phyloP scores from a whole-genome alignment of 257 asterid genomes.

The Scutellaria baicalensis region DNA sequence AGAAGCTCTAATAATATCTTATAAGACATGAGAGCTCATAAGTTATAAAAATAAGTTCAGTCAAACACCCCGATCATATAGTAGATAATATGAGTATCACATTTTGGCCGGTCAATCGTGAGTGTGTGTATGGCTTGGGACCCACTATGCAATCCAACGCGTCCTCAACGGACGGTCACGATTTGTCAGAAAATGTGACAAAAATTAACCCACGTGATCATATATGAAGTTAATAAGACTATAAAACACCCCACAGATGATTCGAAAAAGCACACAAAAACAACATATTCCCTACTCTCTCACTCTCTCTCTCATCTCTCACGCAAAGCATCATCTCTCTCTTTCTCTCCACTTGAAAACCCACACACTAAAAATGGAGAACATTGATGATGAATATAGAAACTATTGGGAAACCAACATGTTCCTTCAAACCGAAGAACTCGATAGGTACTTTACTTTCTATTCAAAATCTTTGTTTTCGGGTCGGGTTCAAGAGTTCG shows the following conservation, averaged over 20 bases:
- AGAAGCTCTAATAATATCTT: no score
- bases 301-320: not conserved
- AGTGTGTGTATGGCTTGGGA: not conserved
- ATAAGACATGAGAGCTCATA: no score
- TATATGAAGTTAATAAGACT: not conserved
- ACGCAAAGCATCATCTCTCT: not conserved
- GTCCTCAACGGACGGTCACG: not conserved
- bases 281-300: not conserved
- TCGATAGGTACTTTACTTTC: constrained; percentile 30
- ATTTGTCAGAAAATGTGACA: not conserved
- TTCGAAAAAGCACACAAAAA: not conserved
- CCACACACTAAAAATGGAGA: constrained; percentile 30
- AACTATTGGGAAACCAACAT: constrained; percentile 53
- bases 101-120: not conserved
- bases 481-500: no score
- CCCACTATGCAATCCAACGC: not conserved
- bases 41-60: no score
- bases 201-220: constrained; percentile 5
- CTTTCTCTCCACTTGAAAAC: not conserved
- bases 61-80: no score
- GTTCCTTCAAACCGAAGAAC: constrained; percentile 48
- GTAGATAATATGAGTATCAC: not conserved
- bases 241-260: constrained; percentile 11
- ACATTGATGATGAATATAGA: constrained; percentile 33
- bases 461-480: no score